Conservation (phyloP, 441 rosid species). For the Dalechampia spathulata region DNA sequence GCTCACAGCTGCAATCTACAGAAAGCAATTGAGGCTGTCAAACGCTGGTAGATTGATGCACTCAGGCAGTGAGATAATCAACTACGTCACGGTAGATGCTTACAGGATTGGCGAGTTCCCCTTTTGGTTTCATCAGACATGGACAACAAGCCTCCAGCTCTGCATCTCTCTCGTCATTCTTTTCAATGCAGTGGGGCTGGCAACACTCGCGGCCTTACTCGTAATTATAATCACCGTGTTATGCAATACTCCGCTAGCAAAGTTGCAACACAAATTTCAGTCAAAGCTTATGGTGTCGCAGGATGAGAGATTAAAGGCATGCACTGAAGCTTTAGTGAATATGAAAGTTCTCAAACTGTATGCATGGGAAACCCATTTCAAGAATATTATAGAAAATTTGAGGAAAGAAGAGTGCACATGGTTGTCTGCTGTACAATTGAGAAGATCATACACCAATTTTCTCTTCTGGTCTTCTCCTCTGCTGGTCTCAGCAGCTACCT, state of each 20-base stretch:
- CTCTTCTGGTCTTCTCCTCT: conserved; percentile 92
- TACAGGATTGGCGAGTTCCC: conserved; percentile 94
- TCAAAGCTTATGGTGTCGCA: conserved; percentile 71
- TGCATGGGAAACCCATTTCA: conserved; percentile 95
- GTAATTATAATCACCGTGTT: conserved; percentile 62
- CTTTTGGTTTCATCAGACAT: conserved; percentile 92
- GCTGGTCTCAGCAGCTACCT: conserved; percentile 79
- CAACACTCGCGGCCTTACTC: conserved; percentile 73
- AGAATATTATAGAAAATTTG: conserved; percentile 58
- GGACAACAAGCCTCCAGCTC: conserved; percentile 90
- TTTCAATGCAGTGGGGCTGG: conserved; percentile 75
- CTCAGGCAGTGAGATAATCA: conserved; percentile 87
- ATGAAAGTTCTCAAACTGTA: conserved; percentile 90
- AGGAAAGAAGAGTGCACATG: conserved; percentile 59
- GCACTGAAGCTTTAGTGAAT: conserved; percentile 70
- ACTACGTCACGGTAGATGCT: conserved; percentile 90
- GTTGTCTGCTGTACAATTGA: conserved; percentile 71
- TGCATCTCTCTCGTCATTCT: conserved; percentile 65
- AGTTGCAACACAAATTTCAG: conserved; percentile 77
- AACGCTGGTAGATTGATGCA: conserved; percentile 67
- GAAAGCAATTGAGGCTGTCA: conserved; percentile 75
- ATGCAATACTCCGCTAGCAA: conserved; percentile 63
- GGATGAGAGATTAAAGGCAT: conserved; percentile 74
- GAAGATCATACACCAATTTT: conserved; percentile 51
- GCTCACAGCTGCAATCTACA: conserved; percentile 74